These are phyloP conservation scores for Schoenoplectus tabernaemontani DNA, from an alignment of 202 grass and related monocot species.

Conservation along the genomic window DNA sequence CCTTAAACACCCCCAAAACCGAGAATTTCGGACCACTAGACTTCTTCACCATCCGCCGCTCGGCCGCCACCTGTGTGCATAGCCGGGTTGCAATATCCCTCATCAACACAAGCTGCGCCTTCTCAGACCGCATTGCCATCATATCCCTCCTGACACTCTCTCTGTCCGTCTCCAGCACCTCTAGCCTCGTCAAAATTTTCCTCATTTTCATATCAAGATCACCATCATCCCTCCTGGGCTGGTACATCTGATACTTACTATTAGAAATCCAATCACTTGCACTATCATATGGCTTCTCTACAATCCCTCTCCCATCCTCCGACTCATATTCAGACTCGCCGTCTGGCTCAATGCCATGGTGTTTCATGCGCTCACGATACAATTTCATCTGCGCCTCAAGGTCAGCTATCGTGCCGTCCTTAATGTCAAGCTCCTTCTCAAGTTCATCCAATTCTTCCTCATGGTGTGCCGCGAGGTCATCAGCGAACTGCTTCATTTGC, in stretches of 20 bases:
- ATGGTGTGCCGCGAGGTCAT: not conserved
- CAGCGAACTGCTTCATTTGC: conserved; percentile 19
- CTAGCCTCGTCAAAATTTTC: conserved; percentile 24
- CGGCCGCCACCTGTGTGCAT: conserved; percentile 15
- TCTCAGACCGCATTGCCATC: conserved; percentile 29
- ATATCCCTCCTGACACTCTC: conserved; percentile 26
- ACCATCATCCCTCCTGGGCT: not conserved
- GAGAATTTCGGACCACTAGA: conserved; percentile 13
- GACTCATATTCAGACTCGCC: conserved; percentile 3
- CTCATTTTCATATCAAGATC: conserved; percentile 22
- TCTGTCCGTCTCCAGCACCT: conserved; percentile 24
- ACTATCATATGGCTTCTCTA: conserved; percentile 2
- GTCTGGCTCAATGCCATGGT: conserved; percentile 15
- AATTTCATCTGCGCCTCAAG: conserved; percentile 5
- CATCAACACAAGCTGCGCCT: conserved; percentile 27
- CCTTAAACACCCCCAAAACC: conserved; percentile 24
- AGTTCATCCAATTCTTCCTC: conserved; percentile 21
- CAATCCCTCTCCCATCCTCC: not conserved
- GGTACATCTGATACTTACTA: conserved; percentile 6
- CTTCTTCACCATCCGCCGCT: conserved; percentile 18
- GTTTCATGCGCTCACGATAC: conserved; percentile 15
- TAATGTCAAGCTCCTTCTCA: conserved; percentile 15
- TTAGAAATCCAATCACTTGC: conserved; percentile 17
- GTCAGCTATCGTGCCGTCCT: not conserved
- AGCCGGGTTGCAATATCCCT: conserved; percentile 27